Evolutionary conservation across 1,284 basidiomycete genomes (phyloP), one percentile per base, ranked within the genome.

Genomic region (Ganoderma resinaceum): DNA sequence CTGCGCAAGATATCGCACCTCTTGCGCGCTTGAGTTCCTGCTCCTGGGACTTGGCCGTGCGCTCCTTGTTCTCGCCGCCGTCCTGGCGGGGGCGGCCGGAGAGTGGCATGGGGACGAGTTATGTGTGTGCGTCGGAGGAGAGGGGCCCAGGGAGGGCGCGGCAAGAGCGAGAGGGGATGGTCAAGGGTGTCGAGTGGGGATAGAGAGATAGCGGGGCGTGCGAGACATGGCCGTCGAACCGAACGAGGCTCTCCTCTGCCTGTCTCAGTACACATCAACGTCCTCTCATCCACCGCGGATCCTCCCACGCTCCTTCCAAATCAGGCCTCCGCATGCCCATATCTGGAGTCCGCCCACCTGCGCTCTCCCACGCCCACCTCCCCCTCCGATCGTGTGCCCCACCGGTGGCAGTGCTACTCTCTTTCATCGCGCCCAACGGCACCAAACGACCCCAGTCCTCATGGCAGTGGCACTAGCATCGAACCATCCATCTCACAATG

Each of bases 1-100:
- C 91, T 42, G 91, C 91, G 78, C 91, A 91, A 46, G 89, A 91
- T 76, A 91, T 85, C 20, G 88, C 87, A 68, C 90, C 90, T 75
- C 88, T 82, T n/a, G 89, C 88, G 62, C 90, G 85, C 77, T 92
- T 92, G 59, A 87, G 85, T 80, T 84, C 83, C 76, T 85, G 83
- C 78, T 84, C 82, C 68, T 84, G 76, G 20, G 74, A 68, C 74
- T 90, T 88, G 31, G 89, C 68, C n/a, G 75, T 60, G 31, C 86
- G 83, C 3, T 80, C 79, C 40, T 85, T 85, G 29, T 83, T 42
- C n/a, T 57, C 62, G 52, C 37, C 83, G 68, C 63, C 66, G 37
- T 75, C 77, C 42, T 65, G 65, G 65, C 72, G 73, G 31, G 49
- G 40, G 62, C 74, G 75, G 67, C 62, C 55, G 60, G 72, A 62